phyloP scores from a whole-genome alignment of 805 yeast species.

The Grigorovia yakushimaensis region DNA sequence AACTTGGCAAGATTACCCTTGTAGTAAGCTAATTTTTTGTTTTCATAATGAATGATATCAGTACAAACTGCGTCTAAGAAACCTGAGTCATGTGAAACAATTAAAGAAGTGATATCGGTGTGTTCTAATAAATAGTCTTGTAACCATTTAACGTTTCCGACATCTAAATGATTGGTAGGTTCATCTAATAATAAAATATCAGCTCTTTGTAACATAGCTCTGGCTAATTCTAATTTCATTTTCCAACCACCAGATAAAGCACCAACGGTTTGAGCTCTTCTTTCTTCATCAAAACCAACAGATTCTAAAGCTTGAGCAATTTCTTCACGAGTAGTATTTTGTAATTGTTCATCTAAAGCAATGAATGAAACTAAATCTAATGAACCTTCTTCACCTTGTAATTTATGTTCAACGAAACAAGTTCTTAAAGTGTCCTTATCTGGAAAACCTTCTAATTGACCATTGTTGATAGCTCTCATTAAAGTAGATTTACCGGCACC shows the following conservation, averaged over 20 bases:
- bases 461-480: slow-evolving; percentile 94
- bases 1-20: slow-evolving; percentile 92
- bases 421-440: slow-evolving; percentile 77
- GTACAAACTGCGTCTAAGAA: slow-evolving; percentile 94
- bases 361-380: slow-evolving; percentile 82
- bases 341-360: slow-evolving; percentile 78
- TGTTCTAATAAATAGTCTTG: slow-evolving; percentile 77
- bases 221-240: slow-evolving; percentile 96
- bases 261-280: slow-evolving; percentile 85
- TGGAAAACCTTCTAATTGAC: slow-evolving; percentile 97
- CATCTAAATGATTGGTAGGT: slow-evolving; percentile 98
- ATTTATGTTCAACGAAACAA: slow-evolving; percentile 93
- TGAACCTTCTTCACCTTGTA: slow-evolving; percentile 91
- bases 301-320: slow-evolving; percentile 66
- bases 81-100: slow-evolving; percentile 96
- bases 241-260: slow-evolving; percentile 99
- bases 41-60: slow-evolving; percentile 92
- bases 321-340: slow-evolving; percentile 51
- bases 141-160: slow-evolving; percentile 85
- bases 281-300: slow-evolving; percentile 87
- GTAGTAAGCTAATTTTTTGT: slow-evolving; percentile 87
- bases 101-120: slow-evolving; percentile 82
- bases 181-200: slow-evolving; percentile 91
- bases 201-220: slow-evolving; percentile 97
- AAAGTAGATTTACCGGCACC: slow-evolving; percentile 98